A percentile compares a stretch with the other conserved stretches of the same genome.
These are phyloP conservation scores for Groenewaldozyma sp. DNA, from an alignment of 1,139 yeast species.

Conservation along the genomic window DNA sequence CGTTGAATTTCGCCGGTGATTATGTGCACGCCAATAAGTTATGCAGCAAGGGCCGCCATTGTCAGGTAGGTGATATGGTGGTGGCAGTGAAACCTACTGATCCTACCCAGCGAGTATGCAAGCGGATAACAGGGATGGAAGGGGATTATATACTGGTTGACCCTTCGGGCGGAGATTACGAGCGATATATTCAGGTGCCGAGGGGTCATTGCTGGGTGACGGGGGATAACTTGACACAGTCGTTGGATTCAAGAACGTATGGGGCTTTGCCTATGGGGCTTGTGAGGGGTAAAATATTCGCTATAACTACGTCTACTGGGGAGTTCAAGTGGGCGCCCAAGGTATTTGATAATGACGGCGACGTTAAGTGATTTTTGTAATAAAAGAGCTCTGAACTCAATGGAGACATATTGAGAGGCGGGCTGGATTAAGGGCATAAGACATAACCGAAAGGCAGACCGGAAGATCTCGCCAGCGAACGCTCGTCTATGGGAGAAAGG, in stretches of 20 bases:
- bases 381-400: no score
- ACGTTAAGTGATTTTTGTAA: no score
- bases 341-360: neutral
- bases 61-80: slow-evolving; percentile 76
- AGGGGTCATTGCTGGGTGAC: slow-evolving; percentile 94
- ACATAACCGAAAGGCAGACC: no score
- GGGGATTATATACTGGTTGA: slow-evolving; percentile 79
- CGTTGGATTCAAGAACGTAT: slow-evolving; percentile 86
- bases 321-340: slow-evolving; percentile 17
- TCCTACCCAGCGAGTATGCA: slow-evolving; percentile 79
- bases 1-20: slow-evolving; percentile 64
- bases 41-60: slow-evolving; percentile 47
- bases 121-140: slow-evolving; percentile 91
- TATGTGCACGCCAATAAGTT: slow-evolving; percentile 69
- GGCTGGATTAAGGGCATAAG: no score
- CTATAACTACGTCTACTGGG: slow-evolving; percentile 31
- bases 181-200: slow-evolving; percentile 47
- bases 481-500: no score
- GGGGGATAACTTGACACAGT: slow-evolving; percentile 83
- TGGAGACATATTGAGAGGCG: no score
- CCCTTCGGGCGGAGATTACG: slow-evolving; percentile 38
- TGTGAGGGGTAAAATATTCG: slow-evolving; percentile 80
- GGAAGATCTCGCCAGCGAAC: no score
- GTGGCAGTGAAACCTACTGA: slow-evolving; percentile 89
- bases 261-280: slow-evolving; percentile 83